A percentile compares a stretch with the other conserved stretches of the same genome.
These are phyloP conservation scores for Neurospora discreta DNA, from an alignment of 495 filamentous ascomycete species.

Conservation along the genomic window DNA sequence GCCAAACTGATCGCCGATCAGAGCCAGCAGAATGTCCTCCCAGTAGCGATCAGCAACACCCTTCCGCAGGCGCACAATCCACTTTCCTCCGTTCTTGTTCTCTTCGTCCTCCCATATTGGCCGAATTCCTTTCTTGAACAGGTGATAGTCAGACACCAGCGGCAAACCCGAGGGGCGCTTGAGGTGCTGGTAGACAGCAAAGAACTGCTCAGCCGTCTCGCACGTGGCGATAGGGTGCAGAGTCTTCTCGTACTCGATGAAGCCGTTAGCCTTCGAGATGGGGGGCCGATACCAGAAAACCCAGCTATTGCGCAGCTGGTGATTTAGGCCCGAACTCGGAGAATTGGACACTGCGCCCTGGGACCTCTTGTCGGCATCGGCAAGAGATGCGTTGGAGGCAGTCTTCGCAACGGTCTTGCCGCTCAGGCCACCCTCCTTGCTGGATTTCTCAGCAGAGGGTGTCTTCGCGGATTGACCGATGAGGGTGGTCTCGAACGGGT, in stretches of 20 bases:
- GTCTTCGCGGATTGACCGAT: constrained; percentile 50
- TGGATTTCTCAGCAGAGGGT: constrained; percentile 47
- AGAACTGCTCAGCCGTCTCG: constrained; percentile 81
- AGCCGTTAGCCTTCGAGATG: constrained; percentile 73
- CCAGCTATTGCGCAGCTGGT: constrained; percentile 77
- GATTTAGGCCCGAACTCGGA: constrained; percentile 23
- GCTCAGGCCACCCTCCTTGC: constrained; percentile 36
- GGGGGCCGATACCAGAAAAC: constrained; percentile 95
- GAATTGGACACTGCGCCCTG: constrained; percentile 8
- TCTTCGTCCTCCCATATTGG: constrained; percentile 98
- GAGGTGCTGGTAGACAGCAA: constrained; percentile 80
- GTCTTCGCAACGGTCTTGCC: constrained; percentile 30
- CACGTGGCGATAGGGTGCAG: constrained; percentile 75
- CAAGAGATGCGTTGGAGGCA: constrained; percentile 28
- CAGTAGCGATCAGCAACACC: constrained; percentile 94
- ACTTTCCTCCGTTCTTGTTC: constrained; percentile 93
- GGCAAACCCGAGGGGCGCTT: constrained; percentile 81
- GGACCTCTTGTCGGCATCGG: constrained; percentile 24
- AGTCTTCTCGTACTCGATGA: constrained; percentile 97
- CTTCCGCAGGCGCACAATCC: constrained; percentile 92
- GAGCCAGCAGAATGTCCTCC: constrained; percentile 86
- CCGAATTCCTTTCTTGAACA: constrained; percentile 93
- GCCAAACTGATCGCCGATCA: constrained; percentile 89
- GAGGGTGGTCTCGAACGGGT: constrained; percentile 60
- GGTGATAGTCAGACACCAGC: constrained; percentile 91